A percentile compares a stretch with the other conserved stretches of the same genome.
Conservation (phyloP, 192 early-diverging fungal genomes). For the Chytriomyces hyalinus region DNA sequence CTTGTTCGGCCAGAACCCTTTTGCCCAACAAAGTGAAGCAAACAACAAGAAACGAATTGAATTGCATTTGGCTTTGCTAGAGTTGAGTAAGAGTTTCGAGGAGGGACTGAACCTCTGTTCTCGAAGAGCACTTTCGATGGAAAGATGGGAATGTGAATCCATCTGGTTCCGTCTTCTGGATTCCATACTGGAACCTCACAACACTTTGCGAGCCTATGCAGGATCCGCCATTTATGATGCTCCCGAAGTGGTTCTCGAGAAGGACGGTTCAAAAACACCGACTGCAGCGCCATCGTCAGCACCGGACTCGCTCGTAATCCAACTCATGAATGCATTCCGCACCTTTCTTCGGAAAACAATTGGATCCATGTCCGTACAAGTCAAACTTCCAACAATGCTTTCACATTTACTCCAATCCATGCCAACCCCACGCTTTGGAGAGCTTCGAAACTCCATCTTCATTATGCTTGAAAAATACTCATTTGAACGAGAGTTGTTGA, state of each 20-base stretch:
- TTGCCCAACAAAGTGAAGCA: slow-evolving; percentile 28
- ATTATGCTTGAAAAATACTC: slow-evolving; percentile 46
- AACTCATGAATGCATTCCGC: slow-evolving; percentile 37
- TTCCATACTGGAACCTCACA: slow-evolving; percentile 38
- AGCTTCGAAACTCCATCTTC: slow-evolving; percentile 41
- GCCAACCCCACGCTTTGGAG: slow-evolving; percentile 34
- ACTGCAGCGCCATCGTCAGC: neutral
- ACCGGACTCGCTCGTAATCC: neutral
- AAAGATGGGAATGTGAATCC: slow-evolving; percentile 32
- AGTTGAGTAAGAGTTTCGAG: slow-evolving; percentile 24
- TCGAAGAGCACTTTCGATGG: slow-evolving; percentile 28
- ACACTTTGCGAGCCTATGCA: neutral
- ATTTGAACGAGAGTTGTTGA: slow-evolving; percentile 44
- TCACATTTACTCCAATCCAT: slow-evolving; percentile 35
- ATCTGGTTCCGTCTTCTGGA: slow-evolving; percentile 52
- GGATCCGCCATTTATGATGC: slow-evolving; percentile 15
- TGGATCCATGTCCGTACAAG: slow-evolving; percentile 36
- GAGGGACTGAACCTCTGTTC: slow-evolving; percentile 37
- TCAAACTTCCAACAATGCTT: slow-evolving; percentile 41
- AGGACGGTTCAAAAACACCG: slow-evolving; percentile 24
- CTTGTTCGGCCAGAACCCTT: slow-evolving; percentile 10
- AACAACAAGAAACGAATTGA: slow-evolving; percentile 7
- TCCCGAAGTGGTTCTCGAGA: neutral
- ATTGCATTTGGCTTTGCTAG: neutral
- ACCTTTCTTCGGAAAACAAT: slow-evolving; percentile 2